Evolutionary conservation across 225 moss, liverwort and hornwort genomes (phyloP).

Genomic region (Thuidium tamariscinum): DNA sequence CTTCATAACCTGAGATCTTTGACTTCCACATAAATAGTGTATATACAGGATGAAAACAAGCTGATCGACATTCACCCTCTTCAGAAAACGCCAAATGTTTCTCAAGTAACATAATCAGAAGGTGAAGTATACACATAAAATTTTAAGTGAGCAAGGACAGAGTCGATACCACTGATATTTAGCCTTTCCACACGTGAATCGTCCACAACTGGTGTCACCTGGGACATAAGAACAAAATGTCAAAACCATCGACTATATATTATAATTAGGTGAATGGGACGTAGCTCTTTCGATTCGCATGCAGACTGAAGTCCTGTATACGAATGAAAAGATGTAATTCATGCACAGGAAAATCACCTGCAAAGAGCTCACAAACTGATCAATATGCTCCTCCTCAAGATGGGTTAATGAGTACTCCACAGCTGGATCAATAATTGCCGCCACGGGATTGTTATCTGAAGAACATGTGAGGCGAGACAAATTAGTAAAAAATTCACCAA

Average conservation of each 20-base stretch:
- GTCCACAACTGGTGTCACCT: slow-evolving; percentile 29
- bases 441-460: slow-evolving; percentile 9
- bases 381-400: slow-evolving; percentile 36
- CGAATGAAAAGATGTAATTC: not conserved
- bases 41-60: not conserved
- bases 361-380: slow-evolving; percentile 36
- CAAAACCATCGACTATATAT: not conserved
- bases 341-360: slow-evolving; percentile 20
- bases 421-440: slow-evolving; percentile 2
- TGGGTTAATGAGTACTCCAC: slow-evolving; percentile 20
- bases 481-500: not conserved
- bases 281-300: not conserved
- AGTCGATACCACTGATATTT: slow-evolving; percentile 13
- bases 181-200: slow-evolving; percentile 6
- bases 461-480: not conserved
- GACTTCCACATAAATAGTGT: not conserved
- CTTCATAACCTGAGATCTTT: not conserved
- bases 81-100: not conserved
- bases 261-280: not conserved
- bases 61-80: not conserved
- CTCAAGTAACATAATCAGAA: not conserved
- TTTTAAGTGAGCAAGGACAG: not conserved
- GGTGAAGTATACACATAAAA: not conserved
- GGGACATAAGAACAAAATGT: not conserved
- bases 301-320: not conserved